Evolutionary conservation across 176 grass and related monocot species (phyloP).

Genomic region (Luzula sylvatica): DNA sequence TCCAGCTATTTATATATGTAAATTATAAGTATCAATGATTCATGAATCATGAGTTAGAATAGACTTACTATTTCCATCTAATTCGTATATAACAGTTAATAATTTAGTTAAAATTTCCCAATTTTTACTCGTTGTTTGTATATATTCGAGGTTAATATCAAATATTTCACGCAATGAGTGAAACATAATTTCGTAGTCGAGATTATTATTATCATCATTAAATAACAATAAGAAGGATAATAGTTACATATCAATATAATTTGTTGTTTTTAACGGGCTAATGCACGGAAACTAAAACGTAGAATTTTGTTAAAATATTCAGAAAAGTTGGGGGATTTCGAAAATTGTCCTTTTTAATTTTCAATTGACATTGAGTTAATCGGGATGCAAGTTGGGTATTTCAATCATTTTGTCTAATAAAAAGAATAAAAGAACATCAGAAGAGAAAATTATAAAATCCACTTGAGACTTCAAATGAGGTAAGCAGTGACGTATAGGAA

Average conservation of each 20-base stretch:
- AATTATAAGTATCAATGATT: conserved; percentile 2
- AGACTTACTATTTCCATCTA: conserved; percentile 9
- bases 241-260: no score
- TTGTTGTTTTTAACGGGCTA: no score
- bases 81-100: background rate
- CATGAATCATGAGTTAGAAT: conserved; percentile 6
- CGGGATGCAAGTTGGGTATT: conserved; percentile 2
- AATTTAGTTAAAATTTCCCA: conserved; percentile 6
- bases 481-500: conserved; percentile 67
- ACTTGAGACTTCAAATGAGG: conserved; percentile 31
- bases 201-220: no score
- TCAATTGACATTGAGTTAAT: background rate
- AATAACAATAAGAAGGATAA: no score
- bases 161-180: no score
- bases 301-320: no score
- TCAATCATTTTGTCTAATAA: conserved; percentile 2
- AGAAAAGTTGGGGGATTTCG: no score
- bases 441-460: conserved; percentile 6
- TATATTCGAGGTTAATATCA: no score
- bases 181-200: no score
- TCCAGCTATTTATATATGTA: conserved; percentile 25
- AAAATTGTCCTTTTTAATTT: no score
- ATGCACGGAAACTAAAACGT: no score
- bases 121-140: no score
- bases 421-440: conserved; percentile 1